Conservation (phyloP, 2,329 filamentous ascomycete species). For the Helicocarpus griseus region DNA sequence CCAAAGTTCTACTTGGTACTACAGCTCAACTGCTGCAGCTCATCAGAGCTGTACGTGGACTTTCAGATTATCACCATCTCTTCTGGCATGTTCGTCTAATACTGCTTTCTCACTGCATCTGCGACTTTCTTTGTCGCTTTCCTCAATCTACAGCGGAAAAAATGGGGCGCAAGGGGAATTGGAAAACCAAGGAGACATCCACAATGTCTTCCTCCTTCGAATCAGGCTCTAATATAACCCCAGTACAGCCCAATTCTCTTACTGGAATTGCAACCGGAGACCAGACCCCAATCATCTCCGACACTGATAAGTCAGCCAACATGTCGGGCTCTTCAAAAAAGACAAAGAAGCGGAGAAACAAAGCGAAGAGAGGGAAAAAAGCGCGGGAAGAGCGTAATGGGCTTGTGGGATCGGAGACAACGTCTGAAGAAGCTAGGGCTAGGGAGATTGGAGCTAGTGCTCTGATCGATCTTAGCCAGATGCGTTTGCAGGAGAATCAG, state of each 20-base stretch:
- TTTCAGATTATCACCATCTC: background rate
- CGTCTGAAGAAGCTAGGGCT: background rate
- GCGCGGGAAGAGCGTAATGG: background rate
- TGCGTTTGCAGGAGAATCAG: background rate
- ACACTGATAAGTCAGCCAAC: background rate
- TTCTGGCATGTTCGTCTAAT: background rate
- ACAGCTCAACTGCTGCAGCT: background rate
- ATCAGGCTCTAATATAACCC: background rate
- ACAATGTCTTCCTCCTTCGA: background rate
- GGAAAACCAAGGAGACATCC: background rate
- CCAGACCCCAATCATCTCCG: too few species aligned
- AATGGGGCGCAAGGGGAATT: background rate
- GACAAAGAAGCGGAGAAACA: background rate
- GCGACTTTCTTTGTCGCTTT: background rate
- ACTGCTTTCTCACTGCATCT: background rate
- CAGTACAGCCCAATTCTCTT: background rate
- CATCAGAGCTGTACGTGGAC: background rate
- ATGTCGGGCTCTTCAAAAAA: background rate
- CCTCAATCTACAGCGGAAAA: background rate
- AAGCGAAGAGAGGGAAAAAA: background rate
- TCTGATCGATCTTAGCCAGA: background rate
- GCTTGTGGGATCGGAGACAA: background rate
- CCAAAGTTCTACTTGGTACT: background rate
- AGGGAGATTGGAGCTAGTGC: background rate
- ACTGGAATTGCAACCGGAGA: background rate